Percentiles rank a stretch among this genome's conserved stretches.
Evolutionary conservation across 192 early-diverging fungal genomes (phyloP).

Genomic region (Coemansia sp.): DNA sequence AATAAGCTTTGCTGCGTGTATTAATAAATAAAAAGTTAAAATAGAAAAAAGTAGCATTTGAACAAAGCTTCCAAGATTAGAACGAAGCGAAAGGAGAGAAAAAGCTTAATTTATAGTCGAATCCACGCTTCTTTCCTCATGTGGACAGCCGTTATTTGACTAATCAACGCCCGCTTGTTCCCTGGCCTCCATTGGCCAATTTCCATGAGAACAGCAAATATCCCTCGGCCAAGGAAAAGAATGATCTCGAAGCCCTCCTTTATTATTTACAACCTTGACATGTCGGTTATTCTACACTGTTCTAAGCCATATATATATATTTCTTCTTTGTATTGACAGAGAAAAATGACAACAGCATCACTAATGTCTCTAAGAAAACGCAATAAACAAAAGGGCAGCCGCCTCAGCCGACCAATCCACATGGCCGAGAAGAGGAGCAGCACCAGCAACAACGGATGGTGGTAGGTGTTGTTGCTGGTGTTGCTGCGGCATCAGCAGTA

Average conservation of each 20-base stretch:
- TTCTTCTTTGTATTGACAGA: neutral
- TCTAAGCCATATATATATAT: neutral
- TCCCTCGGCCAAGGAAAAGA: too few species aligned
- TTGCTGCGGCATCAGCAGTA: neutral
- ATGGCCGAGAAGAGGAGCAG: neutral
- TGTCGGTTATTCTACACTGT: neutral
- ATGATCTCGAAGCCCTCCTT: too few species aligned
- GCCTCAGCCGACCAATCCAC: constrained; percentile 21
- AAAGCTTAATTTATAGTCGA: too few species aligned
- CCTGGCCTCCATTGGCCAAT: too few species aligned
- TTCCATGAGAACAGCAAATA: too few species aligned
- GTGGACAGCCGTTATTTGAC: too few species aligned
- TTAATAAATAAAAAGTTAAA: too few species aligned
- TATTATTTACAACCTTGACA: too few species aligned
- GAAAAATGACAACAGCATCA: neutral
- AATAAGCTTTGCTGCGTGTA: neutral
- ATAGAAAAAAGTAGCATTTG: neutral
- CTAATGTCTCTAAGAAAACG: constrained; percentile 7
- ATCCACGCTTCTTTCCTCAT: too few species aligned
- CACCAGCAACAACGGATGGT: neutral
- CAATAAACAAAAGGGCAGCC: constrained; percentile 11
- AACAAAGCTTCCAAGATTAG: neutral
- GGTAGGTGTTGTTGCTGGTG: neutral
- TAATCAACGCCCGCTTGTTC: too few species aligned
- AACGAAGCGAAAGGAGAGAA: too few species aligned